Evolutionary conservation across 2,329 filamentous ascomycete species (phyloP), one percentile per base, ranked within the genome.

Genomic region (Neodidymelliopsis sp.): DNA sequence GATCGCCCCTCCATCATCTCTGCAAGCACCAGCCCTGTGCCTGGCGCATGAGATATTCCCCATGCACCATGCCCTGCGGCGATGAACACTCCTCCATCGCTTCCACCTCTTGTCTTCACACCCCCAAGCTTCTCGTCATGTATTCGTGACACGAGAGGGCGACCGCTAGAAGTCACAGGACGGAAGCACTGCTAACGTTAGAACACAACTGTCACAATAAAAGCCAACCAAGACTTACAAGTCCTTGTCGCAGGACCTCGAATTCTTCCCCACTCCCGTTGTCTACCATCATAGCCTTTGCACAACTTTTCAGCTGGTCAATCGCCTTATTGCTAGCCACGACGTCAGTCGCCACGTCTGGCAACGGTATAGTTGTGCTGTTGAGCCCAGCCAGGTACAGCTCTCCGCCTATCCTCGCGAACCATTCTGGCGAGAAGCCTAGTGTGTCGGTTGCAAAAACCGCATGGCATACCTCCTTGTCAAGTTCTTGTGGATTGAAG

Each of bases 331-430:
- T 63, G 10, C 79, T 75, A n/a, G 82, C 74, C 40, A 74, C 72
- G 0, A 77, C 74, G 33, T 82, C 78, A 0, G 77, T 79, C 0
- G 85, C 79, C 3, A 79, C 58, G 0, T 76, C 70, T 0, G 89
- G 89, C 8, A 93, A 73, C 0, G 83, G 79, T 4, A 88, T 78
- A 1, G 64, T 67, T 0, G 80, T 74, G 25, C 80, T 83, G 65
- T 93, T 92, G 27, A 92, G 67, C 0, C 89, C 89, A 0, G 86
- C 87, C 24, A 93, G 74, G 69, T 90, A 93, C 15, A 93, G 82
- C 46, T 90, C 82, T 1, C 84, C 86, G 7, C 83, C 84, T 4
- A 81, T 63, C 9, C 89, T 78, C 1, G 84, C 84, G 69, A 90
- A 91, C 9, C 89, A 76, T 69, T 92, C 89, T 0, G 88, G 87